These are phyloP conservation scores for Pouteria campechiana DNA, from an alignment of 179 eudicot species.

Conservation along the genomic window DNA sequence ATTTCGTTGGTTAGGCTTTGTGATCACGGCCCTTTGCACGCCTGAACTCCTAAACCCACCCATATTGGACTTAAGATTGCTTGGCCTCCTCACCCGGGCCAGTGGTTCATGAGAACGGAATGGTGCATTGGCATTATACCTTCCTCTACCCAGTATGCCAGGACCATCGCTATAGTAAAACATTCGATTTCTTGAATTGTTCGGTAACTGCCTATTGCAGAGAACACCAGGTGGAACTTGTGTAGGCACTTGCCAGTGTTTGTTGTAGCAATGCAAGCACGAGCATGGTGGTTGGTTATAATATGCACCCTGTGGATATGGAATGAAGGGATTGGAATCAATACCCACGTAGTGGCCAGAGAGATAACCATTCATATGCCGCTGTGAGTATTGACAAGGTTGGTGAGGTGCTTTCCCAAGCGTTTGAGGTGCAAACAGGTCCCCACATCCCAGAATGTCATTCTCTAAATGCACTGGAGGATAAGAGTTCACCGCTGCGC, in stretches of 20 bases:
- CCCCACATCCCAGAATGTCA: slow-evolving; percentile 11
- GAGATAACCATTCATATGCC: slow-evolving; percentile 12
- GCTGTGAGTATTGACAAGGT: slow-evolving; percentile 12
- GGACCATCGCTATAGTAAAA: slow-evolving; percentile 7
- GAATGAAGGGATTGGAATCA: slow-evolving; percentile 13
- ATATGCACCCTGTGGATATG: slow-evolving; percentile 19
- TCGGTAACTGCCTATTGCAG: slow-evolving; percentile 5
- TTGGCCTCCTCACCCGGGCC: slow-evolving; percentile 10
- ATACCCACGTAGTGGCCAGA: slow-evolving; percentile 17
- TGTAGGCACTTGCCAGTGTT: slow-evolving; percentile 24
- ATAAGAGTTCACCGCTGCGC: slow-evolving; percentile 10
- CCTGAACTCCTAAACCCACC: slow-evolving; percentile 18
- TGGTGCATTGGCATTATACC: slow-evolving; percentile 14
- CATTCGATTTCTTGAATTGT: slow-evolving; percentile 9
- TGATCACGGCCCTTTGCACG: slow-evolving; percentile 18
- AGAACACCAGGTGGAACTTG: slow-evolving; percentile 11
- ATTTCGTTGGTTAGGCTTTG: slow-evolving; percentile 21
- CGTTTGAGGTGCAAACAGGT: slow-evolving; percentile 18
- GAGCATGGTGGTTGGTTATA: slow-evolving; percentile 39
- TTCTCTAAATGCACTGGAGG: slow-evolving; percentile 8
- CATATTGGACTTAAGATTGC: slow-evolving; percentile 8
- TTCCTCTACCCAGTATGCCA: slow-evolving; percentile 15
- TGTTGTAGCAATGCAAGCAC: slow-evolving; percentile 34
- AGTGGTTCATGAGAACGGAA: slow-evolving; percentile 12
- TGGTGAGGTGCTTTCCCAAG: slow-evolving; percentile 10